Percentiles rank a stretch among this genome's conserved stretches.
Evolutionary conservation across 73 alveolate species (phyloP).

Genomic region (Tetrahymena thermophila): DNA sequence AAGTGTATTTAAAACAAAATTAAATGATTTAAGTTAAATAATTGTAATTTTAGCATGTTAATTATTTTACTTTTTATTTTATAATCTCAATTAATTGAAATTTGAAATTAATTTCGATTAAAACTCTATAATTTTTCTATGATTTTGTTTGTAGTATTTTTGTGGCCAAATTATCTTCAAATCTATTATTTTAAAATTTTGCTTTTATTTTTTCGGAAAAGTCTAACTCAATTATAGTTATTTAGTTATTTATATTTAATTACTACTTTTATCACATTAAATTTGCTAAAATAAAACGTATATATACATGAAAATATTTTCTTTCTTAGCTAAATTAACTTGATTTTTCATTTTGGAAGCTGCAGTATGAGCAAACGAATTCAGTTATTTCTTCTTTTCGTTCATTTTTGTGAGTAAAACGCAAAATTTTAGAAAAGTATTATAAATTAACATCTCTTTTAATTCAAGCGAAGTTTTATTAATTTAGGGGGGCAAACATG

Average conservation of each 20-base stretch:
- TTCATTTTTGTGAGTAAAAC: not conserved
- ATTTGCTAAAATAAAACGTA: not conserved
- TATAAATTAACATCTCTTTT: not conserved
- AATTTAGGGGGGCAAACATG: not conserved
- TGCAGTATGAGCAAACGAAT: not conserved
- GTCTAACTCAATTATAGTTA: no score
- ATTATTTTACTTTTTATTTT: no score
- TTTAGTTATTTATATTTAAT: no score
- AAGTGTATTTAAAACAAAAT: no score
- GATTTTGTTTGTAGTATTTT: not conserved
- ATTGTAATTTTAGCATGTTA: not conserved
- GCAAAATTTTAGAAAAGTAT: not conserved
- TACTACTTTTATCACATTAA: no score
- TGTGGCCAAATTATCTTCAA: not conserved
- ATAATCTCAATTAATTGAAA: no score
- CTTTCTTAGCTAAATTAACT: not conserved
- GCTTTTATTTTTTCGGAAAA: no score
- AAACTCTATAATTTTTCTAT: no score
- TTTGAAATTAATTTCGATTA: no score
- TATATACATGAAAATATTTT: not conserved
- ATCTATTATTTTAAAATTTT: no score
- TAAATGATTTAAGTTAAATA: not conserved
- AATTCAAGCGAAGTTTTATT: not conserved
- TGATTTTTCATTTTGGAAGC: not conserved
- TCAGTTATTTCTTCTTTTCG: not conserved